Percentiles rank a stretch among this genome's conserved stretches.
Evolutionary conservation across 139 green algal species (phyloP).

Genomic region (Micromonas commoda): DNA sequence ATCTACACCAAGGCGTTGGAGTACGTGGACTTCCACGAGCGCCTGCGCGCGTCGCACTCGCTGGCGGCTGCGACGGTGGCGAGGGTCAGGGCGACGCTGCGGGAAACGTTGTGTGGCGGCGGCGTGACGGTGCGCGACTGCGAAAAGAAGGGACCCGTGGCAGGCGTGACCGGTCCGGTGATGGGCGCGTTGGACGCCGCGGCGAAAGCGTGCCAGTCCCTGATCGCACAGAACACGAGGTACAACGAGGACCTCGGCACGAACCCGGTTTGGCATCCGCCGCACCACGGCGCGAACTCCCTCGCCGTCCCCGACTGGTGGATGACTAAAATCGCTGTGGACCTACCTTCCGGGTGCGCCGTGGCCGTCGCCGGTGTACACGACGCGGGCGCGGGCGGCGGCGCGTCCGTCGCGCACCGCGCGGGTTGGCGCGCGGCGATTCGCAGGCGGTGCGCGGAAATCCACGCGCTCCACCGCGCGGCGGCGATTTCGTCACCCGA

Average conservation of each 20-base stretch:
- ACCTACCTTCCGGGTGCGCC: no score
- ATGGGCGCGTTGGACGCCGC: not conserved
- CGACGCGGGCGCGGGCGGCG: not conserved
- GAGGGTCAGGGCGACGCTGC: not conserved
- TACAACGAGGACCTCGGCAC: slow-evolving; percentile 9
- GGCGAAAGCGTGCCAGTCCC: not conserved
- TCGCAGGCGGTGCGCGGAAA: not conserved
- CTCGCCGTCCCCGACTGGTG: slow-evolving; percentile 1
- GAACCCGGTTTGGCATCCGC: not conserved
- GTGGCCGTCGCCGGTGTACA: not conserved
- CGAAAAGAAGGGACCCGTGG: no score
- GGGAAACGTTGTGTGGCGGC: not conserved
- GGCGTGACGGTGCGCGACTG: no score
- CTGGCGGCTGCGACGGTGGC: not conserved
- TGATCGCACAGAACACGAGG: not conserved
- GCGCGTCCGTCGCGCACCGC: not conserved
- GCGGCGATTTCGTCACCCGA: no score
- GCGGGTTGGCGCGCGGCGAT: not conserved
- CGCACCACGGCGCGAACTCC: not conserved
- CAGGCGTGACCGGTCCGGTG: no score
- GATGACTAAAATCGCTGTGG: not conserved
- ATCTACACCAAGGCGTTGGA: slow-evolving; percentile 7
- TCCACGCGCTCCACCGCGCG: not conserved
- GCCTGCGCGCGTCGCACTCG: not conserved
- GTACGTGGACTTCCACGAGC: slow-evolving; percentile 8